Evolutionary conservation across 2,329 filamentous ascomycete genomes (phyloP).

Genomic region (Davidsoniella eucalypti): DNA sequence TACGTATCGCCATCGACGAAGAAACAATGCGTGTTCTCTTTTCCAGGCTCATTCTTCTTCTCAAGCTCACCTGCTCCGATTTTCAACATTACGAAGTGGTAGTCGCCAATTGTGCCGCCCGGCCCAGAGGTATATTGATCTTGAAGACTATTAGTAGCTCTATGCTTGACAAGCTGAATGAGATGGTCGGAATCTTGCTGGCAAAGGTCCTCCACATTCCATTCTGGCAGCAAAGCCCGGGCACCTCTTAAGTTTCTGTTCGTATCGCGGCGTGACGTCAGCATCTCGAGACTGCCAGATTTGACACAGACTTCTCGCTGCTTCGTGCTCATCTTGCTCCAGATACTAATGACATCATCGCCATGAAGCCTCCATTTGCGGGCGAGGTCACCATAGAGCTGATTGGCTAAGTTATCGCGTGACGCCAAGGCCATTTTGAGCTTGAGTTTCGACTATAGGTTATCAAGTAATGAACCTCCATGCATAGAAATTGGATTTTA

Average conservation of each 20-base stretch:
- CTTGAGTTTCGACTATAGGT: too few relatives aligned
- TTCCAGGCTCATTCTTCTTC: not conserved
- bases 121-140: conserved; percentile 21
- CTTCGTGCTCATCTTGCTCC: conserved; percentile 22
- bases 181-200: conserved; percentile 21
- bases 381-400: conserved; percentile 23
- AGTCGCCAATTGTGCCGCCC: conserved; percentile 22
- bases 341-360: conserved; percentile 22
- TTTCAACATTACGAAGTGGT: conserved; percentile 19
- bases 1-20: conserved; percentile 23
- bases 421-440: not conserved
- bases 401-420: not conserved
- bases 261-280: conserved; percentile 21
- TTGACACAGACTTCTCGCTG: conserved; percentile 22
- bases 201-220: conserved; percentile 27
- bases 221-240: conserved; percentile 26
- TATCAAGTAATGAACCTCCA: too few relatives aligned
- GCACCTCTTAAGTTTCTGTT: conserved; percentile 20
- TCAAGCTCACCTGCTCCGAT: not conserved
- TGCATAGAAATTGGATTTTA: too few relatives aligned
- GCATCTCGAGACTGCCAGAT: conserved; percentile 20
- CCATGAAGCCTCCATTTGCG: conserved; percentile 24
- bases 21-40: conserved; percentile 18
- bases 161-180: conserved; percentile 23
- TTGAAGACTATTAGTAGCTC: conserved; percentile 20